Evolutionary conservation across 2,329 filamentous ascomycete species (phyloP).

Genomic region (Calonectria crousiana): DNA sequence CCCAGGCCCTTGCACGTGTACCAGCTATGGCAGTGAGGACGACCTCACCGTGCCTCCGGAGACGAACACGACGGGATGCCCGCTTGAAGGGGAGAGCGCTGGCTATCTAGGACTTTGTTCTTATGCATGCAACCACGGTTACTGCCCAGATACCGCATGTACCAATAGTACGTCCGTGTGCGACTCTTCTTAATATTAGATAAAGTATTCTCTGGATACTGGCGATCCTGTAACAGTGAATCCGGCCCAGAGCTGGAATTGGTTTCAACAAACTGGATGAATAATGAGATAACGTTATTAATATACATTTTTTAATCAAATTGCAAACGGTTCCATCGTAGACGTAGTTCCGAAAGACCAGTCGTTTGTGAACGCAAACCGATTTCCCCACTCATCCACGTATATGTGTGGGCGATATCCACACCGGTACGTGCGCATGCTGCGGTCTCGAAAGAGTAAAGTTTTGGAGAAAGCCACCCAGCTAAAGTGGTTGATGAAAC

Average conservation of each 20-base stretch:
- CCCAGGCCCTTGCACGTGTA: conserved; percentile 21
- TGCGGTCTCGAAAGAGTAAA: too few relatives aligned
- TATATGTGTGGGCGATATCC: too few relatives aligned
- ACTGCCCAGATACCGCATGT: conserved; percentile 17
- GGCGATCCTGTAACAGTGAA: background rate
- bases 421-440: too few relatives aligned
- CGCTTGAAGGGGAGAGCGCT: conserved; percentile 6
- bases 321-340: background rate
- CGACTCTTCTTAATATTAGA: background rate
- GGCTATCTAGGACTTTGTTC: conserved; percentile 21
- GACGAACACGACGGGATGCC: conserved; percentile 11
- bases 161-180: conserved; percentile 11
- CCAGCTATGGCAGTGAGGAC: background rate
- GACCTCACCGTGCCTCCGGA: background rate
- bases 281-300: background rate
- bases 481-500: too few relatives aligned
- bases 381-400: too few relatives aligned
- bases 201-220: background rate
- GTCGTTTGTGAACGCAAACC: background rate
- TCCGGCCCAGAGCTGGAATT: background rate
- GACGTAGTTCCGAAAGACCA: background rate
- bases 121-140: conserved; percentile 27
- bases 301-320: background rate
- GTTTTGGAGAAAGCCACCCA: too few relatives aligned
- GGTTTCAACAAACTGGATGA: background rate